Evolutionary conservation across 768 basidiomycete genomes (phyloP).

Genomic region (Lactifluus echinatus): DNA sequence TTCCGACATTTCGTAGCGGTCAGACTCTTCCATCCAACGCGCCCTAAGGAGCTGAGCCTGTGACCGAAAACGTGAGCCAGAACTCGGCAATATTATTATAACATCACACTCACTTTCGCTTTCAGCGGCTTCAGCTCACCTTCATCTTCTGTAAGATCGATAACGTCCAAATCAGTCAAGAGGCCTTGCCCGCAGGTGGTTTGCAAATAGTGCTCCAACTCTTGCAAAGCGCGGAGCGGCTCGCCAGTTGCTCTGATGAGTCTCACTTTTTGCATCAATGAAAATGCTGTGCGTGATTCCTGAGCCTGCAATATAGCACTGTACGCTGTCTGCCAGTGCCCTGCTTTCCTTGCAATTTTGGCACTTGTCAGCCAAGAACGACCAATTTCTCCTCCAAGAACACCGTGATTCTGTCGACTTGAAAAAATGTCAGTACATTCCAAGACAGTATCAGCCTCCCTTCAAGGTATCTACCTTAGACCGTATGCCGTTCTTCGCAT

Average conservation of each 20-base stretch:
- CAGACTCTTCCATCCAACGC: conserved; percentile 89
- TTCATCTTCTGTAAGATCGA: conserved; percentile 54
- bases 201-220: conserved; percentile 69
- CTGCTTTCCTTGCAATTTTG: conserved; percentile 94
- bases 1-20: conserved; percentile 58
- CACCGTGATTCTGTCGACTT: conserved; percentile 9
- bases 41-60: conserved; percentile 76
- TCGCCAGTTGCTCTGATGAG: conserved; percentile 73
- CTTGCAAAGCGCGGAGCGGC: conserved; percentile 75
- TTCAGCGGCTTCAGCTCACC: conserved; percentile 44
- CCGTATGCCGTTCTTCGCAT: conserved; percentile 78
- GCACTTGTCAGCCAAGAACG: conserved; percentile 86
- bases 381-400: conserved; percentile 39
- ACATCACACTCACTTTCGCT: conserved; percentile 51
- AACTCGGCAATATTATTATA: not conserved
- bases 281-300: conserved; percentile 58
- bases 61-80: not conserved
- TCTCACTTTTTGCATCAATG: conserved; percentile 88
- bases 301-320: conserved; percentile 89
- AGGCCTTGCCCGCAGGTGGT: conserved; percentile 18
- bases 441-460: not conserved
- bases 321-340: conserved; percentile 94
- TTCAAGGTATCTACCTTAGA: conserved; percentile 38
- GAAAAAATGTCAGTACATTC: not conserved
- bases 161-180: conserved; percentile 30